Base-by-base conservation (phyloP, 1,284 basidiomycete genomes). In the Leccinum subspadiceum region DNA sequence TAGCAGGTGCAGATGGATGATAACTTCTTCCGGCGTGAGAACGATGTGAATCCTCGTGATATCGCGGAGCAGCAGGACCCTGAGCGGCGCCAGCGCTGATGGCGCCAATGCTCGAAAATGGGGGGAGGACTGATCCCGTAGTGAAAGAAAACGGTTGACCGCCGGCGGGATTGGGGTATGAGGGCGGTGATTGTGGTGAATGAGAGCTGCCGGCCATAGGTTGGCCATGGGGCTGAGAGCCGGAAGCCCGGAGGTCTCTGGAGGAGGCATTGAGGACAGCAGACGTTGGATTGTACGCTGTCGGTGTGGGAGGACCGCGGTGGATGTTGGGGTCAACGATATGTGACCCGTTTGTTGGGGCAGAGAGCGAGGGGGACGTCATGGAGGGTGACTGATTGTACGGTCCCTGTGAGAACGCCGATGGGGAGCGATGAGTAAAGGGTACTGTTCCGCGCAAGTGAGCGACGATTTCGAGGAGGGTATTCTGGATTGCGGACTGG, bases 381-480 rank as follows among this genome's bases (percentile, higher is more conserved):
- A 75, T 62, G 17, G 80, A 75, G 48, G 89, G 89, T 1, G 89
- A 90, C 52, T 82, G 84, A 31, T 85, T 78, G 60, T 83, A 85
- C 2, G 63, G 73, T 3, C 79, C 71, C 49, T 79, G 80, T 13
- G 83, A 80, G 70, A 83, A 85, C 6, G 77, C 70, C 17, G 86
- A 84, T 1, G 87, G 89, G 13, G 89, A 89, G 65, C 87, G 83
- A 58, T 79, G 77, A 57, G 73, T 67, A 51, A 79, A 72, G 20
- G 79, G 70, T 12, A 71, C 69, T 53, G 79, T 80, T 58, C 78
- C 78, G n/a, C 89, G 85, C 54, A 89, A 73, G 69, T 85, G 85
- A 17, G 83, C 77, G 46, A 90, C 82, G 60, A 96, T 82, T 70
- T 96, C 93, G 52, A 85, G 76, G n/a, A 96, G 79, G 0, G 84